Evolutionary conservation across 805 yeast genomes (phyloP).

Genomic region (Candida namnaoensis): DNA sequence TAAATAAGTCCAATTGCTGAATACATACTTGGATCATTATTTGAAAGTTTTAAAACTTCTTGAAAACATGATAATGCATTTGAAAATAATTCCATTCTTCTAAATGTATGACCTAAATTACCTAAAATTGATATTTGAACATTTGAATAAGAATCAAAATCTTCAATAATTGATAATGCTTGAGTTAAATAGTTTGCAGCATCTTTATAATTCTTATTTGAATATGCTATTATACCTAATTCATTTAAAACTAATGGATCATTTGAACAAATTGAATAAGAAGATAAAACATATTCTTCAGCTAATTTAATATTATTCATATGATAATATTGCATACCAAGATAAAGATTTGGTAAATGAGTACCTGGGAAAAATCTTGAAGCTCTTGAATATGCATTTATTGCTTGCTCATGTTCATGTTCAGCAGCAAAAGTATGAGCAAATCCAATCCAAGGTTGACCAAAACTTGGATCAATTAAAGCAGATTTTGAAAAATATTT

Average conservation of each 20-base stretch:
- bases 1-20: constrained; percentile 82
- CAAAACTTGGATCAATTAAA: constrained; percentile 78
- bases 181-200: constrained; percentile 67
- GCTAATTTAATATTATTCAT: constrained; percentile 79
- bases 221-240: constrained; percentile 85
- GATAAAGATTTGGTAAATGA: constrained; percentile 79
- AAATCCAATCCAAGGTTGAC: constrained; percentile 96
- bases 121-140: constrained; percentile 82
- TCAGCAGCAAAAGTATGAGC: constrained; percentile 97
- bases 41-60: constrained; percentile 61
- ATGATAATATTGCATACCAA: constrained; percentile 94
- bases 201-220: constrained; percentile 48
- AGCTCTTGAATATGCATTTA: constrained; percentile 94
- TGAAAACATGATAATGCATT: constrained; percentile 71
- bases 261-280: constrained; percentile 68
- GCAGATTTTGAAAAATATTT: constrained; percentile 86
- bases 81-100: constrained; percentile 52
- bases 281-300: constrained; percentile 72
- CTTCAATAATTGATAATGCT: constrained; percentile 63
- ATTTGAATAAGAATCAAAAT: constrained; percentile 66
- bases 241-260: constrained; percentile 91
- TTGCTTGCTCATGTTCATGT: constrained; percentile 98
- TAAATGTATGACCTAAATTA: constrained; percentile 82
- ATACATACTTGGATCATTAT: constrained; percentile 64
- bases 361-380: constrained; percentile 86